Evolutionary conservation across 73 alveolate genomes (phyloP), one percentile per base, ranked within the genome.

Genomic region (Effrenium voratum): DNA sequence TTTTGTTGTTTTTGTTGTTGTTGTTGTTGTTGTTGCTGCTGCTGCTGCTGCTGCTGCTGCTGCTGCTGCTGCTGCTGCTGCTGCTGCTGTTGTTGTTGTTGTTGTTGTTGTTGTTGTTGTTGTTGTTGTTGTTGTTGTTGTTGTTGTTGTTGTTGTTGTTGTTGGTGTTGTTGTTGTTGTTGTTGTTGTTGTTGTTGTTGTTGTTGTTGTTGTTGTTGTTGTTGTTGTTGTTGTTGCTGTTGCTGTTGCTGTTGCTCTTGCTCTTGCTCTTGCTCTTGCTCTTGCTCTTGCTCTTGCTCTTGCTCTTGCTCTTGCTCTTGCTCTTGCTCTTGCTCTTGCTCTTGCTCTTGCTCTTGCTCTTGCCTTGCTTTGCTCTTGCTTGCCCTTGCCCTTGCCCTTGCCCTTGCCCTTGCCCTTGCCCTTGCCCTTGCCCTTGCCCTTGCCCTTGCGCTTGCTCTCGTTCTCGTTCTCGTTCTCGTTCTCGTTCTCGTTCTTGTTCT

Each of bases 31-130:
- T 55, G 81, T 68, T 28, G 43, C 43, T 68, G 81, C 81, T 68
- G 43, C 43, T 68, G 45, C 43, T 16, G 81, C 34, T 68, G 81
- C 45, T 68, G 81, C 43, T 68, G 81, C 43, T 68, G 34, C 34
- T 68, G 43, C 43, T 16, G 34, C 43, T 68, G 81, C 43, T 68
- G 34, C 81, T 16, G 34, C 81, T 16, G 34, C 43, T 16, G 34
- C 81, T 16, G 34, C 43, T 16, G 34, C 81, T 16, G 34, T 68
- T n/a, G 81, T n/a, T n/a, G 81, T n/a, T 68, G 81, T n/a, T n/a
- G 81, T n/a, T 68, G 81, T n/a, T n/a, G 81, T n/a, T 68, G 81
- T 68, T n/a, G 81, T 68, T 68, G 81, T 68, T n/a, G 81, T 68
- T 68, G 81, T 68, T n/a, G 81, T 68, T 68, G 81, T 68, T n/a